Evolutionary conservation across 306 rosid genomes (phyloP).

Genomic region (Cicer pinnatifidum): DNA sequence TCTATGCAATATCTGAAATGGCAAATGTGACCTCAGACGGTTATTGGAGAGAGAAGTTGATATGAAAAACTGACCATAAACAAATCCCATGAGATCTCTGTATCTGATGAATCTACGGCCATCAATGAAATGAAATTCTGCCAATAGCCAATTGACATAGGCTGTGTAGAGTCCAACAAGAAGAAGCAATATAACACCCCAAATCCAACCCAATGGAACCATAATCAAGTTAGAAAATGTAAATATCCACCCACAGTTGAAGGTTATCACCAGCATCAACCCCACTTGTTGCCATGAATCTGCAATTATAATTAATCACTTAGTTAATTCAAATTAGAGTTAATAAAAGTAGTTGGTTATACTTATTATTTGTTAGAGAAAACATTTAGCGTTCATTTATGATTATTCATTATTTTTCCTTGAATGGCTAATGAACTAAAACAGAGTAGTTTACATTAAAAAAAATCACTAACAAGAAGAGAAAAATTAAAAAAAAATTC

Average conservation of each 20-base stretch:
- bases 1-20: not conserved
- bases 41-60: not conserved
- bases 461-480: not conserved
- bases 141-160: slow-evolving; percentile 68
- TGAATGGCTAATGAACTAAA: too few relatives aligned
- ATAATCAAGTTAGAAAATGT: slow-evolving; percentile 58
- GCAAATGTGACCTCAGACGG: too few relatives aligned
- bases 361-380: too few relatives aligned
- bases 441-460: not conserved
- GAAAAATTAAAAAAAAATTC: not conserved
- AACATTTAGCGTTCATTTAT: too few relatives aligned
- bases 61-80: slow-evolving; percentile 47
- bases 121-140: slow-evolving; percentile 62
- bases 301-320: not conserved
- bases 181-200: slow-evolving; percentile 58
- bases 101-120: slow-evolving; percentile 71
- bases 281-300: slow-evolving; percentile 74
- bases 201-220: slow-evolving; percentile 69
- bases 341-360: too few relatives aligned
- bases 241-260: slow-evolving; percentile 64
- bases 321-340: too few relatives aligned
- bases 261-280: slow-evolving; percentile 54
- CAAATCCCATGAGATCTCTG: slow-evolving; percentile 67
- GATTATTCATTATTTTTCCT: too few relatives aligned
- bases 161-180: slow-evolving; percentile 61